A percentile compares a stretch with the other conserved stretches of the same genome.
Evolutionary conservation across 179 eudicot genomes (phyloP).

Genomic region (Nepenthes alata): DNA sequence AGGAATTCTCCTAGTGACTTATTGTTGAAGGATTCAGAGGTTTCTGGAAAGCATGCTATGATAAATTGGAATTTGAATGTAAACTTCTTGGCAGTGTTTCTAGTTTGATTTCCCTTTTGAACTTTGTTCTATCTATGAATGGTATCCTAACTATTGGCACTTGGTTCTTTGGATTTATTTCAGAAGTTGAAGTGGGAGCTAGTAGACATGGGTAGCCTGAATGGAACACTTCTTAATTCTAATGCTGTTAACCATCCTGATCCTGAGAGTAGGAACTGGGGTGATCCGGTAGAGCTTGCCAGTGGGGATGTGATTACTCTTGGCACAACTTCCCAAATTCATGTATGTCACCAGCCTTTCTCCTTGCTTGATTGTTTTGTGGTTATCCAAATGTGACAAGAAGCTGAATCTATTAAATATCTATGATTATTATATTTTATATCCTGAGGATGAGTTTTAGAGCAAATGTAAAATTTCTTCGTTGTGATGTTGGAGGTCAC

Average conservation of each 20-base stretch:
- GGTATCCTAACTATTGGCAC: constrained; percentile 2
- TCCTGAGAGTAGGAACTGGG: constrained; percentile 80
- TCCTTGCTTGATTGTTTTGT: not conserved
- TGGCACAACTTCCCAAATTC: constrained; percentile 77
- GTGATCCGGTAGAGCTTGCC: constrained; percentile 70
- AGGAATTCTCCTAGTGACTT: constrained; percentile 83
- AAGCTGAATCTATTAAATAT: no score
- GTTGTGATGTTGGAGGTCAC: no score
- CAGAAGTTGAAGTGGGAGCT: constrained; percentile 95
- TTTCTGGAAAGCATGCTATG: constrained; percentile 93
- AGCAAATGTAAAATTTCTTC: no score
- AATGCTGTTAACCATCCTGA: constrained; percentile 56
- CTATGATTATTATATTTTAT: no score
- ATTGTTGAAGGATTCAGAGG: constrained; percentile 72
- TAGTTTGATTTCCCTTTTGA: not conserved
- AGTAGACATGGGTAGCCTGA: constrained; percentile 96
- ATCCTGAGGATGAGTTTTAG: no score
- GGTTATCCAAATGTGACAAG: no score
- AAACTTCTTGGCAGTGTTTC: constrained; percentile 9
- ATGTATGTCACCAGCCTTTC: constrained; percentile 19
- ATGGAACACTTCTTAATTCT: constrained; percentile 83
- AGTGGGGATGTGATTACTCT: constrained; percentile 76
- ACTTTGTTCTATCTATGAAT: not conserved
- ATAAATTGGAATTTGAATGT: constrained; percentile 85
- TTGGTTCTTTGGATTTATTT: constrained; percentile 6